phyloP scores from a whole-genome alignment of 116 monocot species.

The Phalaenopsis hybrid region DNA sequence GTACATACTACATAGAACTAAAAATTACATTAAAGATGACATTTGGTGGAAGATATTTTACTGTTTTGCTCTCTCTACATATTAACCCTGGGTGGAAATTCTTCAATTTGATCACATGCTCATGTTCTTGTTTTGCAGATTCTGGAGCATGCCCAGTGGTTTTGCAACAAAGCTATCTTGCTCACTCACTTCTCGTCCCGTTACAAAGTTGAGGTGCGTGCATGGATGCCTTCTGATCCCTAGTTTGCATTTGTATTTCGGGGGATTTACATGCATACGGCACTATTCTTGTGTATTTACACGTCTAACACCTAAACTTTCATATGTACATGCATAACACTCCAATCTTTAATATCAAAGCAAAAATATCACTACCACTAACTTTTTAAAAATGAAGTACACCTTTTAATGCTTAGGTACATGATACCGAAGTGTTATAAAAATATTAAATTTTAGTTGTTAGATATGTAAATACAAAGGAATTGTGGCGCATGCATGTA shows the following conservation, averaged over 20 bases:
- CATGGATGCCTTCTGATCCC: not conserved
- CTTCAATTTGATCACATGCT: not conserved
- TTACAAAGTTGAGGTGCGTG: constrained; percentile 74
- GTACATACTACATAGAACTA: not conserved
- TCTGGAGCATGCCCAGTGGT: constrained; percentile 84
- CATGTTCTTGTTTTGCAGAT: constrained; percentile 35
- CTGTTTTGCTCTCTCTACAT: not conserved
- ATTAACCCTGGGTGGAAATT: not conserved
- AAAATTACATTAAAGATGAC: not conserved
- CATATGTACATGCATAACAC: too few species aligned
- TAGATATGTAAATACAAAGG: too few species aligned
- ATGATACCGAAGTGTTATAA: too few species aligned
- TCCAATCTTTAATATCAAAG: too few species aligned
- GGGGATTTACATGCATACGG: too few species aligned
- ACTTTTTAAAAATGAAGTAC: too few species aligned
- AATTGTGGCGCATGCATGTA: too few species aligned
- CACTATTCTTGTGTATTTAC: too few species aligned
- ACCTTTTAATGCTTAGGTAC: too few species aligned
- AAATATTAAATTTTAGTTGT: too few species aligned
- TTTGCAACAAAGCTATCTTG: constrained; percentile 82
- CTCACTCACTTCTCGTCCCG: constrained; percentile 93
- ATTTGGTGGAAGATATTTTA: not conserved
- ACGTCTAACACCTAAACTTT: too few species aligned
- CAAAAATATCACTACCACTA: too few species aligned
- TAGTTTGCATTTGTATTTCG: not conserved